Conservation (phyloP, 2,329 filamentous ascomycete species). For the Aureobasidium lini region DNA sequence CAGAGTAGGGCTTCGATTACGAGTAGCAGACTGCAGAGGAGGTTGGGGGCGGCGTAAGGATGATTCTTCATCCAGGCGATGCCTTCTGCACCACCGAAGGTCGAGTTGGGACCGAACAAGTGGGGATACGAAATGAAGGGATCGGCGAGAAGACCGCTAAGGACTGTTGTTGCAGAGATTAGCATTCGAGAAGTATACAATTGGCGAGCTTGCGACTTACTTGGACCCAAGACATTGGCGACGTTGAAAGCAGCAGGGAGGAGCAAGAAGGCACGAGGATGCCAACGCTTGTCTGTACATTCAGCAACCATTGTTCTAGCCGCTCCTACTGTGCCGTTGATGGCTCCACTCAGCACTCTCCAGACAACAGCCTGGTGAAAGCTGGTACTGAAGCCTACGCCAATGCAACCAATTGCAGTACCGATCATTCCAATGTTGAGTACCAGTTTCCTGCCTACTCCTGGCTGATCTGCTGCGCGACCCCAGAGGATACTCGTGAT, state of each 20-base stretch:
- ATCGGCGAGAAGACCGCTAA: slow-evolving; percentile 58
- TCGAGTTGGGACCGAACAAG: slow-evolving; percentile 50
- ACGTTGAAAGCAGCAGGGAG: slow-evolving; percentile 35
- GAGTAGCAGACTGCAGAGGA: slow-evolving; percentile 53
- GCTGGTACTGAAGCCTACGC: slow-evolving; percentile 32
- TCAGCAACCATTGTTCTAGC: slow-evolving; percentile 37
- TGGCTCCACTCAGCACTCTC: slow-evolving; percentile 33
- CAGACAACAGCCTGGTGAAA: slow-evolving; percentile 36
- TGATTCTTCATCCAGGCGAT: slow-evolving; percentile 55
- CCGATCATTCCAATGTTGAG: slow-evolving; percentile 33
- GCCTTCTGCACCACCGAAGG: slow-evolving; percentile 46
- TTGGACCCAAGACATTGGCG: slow-evolving; percentile 34
- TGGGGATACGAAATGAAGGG: slow-evolving; percentile 49
- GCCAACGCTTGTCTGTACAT: slow-evolving; percentile 32
- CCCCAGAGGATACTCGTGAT: slow-evolving; percentile 37
- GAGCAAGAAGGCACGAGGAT: slow-evolving; percentile 33
- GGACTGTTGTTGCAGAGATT: slow-evolving; percentile 32
- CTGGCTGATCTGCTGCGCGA: slow-evolving; percentile 34
- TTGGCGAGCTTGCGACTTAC: slow-evolving; percentile 11
- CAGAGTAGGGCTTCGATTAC: slow-evolving; percentile 46
- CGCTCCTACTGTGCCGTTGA: slow-evolving; percentile 36
- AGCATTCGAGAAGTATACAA: not conserved
- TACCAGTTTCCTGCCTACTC: slow-evolving; percentile 37
- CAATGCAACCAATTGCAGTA: slow-evolving; percentile 32
- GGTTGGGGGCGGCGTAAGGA: slow-evolving; percentile 57